Base-by-base conservation (phyloP, 2,329 filamentous ascomycete genomes). In the Alternaria hordeiaustralica region DNA sequence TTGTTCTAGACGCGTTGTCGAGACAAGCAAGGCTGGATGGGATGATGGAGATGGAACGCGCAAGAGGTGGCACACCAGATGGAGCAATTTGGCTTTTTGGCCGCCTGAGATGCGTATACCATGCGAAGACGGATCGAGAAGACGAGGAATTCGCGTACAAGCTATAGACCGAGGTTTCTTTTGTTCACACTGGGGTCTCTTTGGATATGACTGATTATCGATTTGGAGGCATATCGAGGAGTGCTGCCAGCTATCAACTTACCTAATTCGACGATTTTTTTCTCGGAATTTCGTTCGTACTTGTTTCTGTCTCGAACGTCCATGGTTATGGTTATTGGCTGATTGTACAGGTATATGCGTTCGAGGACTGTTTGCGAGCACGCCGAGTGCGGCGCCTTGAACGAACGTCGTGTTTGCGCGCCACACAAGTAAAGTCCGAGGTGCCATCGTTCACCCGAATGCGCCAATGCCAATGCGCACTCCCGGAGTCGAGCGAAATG, bases 1-100 rank as follows among this genome's bases (percentile, higher is more conserved):
- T 71, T 86, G 71, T 84, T 85, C 68, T 85, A 82, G 70, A 59
- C 28, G 44, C 23, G 23, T 8, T 15, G 36, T 33, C 13, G 36
- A 15, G 4, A 51, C 18, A 33, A 51, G 13, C 28, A 33, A 26
- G 2, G 20, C 8, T 46, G 49, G 18, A 13, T 28, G 20, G 43
- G 15, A 12, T 36, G 28, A 51, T 15, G 20, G 49, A 23, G 28
- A 15, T 41, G 30, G 15, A 15, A 26, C 8, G 44, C 13, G 54
- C 30, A 25, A 44, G 47, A 33, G 55, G 30, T 6, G 23, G 20
- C 20, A 45, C n/a, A 15, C 20, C 26, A 20, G 50, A 23, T 56
- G 45, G n/a, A 25, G 21, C 25, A 26, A 46, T 33, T 43, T 51
- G 25, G 36, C 13, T 23, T 23, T 36, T 36, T 20, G 28, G 18